Percentiles rank a stretch among this genome's conserved stretches.
These are phyloP conservation scores for Talaromyces marneffei DNA, from an alignment of 2,329 filamentous ascomycete species.

Conservation along the genomic window DNA sequence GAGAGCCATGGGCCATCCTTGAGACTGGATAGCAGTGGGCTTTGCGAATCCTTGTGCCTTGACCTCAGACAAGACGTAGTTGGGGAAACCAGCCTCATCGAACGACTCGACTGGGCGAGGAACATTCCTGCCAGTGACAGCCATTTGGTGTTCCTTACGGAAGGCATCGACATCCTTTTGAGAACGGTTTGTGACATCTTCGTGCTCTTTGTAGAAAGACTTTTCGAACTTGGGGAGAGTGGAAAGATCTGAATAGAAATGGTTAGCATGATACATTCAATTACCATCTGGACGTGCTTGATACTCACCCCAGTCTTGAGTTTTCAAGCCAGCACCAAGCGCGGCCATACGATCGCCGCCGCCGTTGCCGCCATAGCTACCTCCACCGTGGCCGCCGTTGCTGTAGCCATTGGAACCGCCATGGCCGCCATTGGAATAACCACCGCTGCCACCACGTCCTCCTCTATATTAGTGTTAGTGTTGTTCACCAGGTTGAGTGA, in stretches of 20 bases:
- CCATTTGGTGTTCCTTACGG: slow-evolving; percentile 77
- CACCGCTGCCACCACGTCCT: slow-evolving; percentile 41
- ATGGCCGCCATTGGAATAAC: slow-evolving; percentile 40
- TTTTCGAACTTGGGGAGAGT: slow-evolving; percentile 95
- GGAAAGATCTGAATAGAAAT: slow-evolving; percentile 58
- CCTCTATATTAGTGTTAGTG: slow-evolving; percentile 7
- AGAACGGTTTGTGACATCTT: slow-evolving; percentile 68
- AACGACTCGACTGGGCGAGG: slow-evolving; percentile 95
- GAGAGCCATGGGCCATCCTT: slow-evolving; percentile 98
- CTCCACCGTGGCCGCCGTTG: slow-evolving; percentile 34
- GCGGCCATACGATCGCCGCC: slow-evolving; percentile 92
- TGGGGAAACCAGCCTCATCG: slow-evolving; percentile 93
- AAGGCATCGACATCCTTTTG: slow-evolving; percentile 79
- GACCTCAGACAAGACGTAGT: slow-evolving; percentile 96
- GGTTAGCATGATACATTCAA: slow-evolving; percentile 18
- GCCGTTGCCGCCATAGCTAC: slow-evolving; percentile 57
- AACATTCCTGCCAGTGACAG: slow-evolving; percentile 70
- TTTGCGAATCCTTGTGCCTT: slow-evolving; percentile 94
- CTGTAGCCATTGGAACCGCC: slow-evolving; percentile 31
- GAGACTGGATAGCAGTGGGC: slow-evolving; percentile 93
- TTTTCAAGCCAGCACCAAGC: slow-evolving; percentile 80
- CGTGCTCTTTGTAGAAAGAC: slow-evolving; percentile 96
- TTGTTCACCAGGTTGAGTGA: background rate
- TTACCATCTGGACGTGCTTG: slow-evolving; percentile 8
- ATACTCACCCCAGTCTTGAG: slow-evolving; percentile 77